Evolutionary conservation across 2,329 filamentous ascomycete genomes (phyloP), one percentile per base, ranked within the genome.

Genomic region (Emergomyces orientalis): DNA sequence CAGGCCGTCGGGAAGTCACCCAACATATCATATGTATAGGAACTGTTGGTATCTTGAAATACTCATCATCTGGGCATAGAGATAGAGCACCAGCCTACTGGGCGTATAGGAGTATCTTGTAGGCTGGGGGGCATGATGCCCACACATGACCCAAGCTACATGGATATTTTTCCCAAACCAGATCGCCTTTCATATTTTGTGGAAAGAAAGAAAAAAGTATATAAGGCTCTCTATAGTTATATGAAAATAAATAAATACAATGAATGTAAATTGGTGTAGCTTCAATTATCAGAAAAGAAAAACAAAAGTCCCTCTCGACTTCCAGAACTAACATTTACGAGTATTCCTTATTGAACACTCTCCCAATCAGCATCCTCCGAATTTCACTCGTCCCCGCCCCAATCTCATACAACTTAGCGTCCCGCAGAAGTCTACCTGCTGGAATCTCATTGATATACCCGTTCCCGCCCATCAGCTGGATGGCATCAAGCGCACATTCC

Each of bases 361-460:
- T 82, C 34, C 94, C 93, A 72, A 99, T 96, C 4, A 99, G 91
- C 86, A 97, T 95, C 67, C 92, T 83, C 67, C 94, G 82, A 59
- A 99, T 88, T 78, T 99, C 94, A 64, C 91, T 96, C 3, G 94
- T 97, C 6, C 94, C 94, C 5, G 94, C 94, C 1, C 94, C 94
- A 73, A 99, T 97, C 78, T 97, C 94, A 75, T 99, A 99, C 64
- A 99, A 75, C 73, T 88, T 88, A 3, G 86, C 86, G 76, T 88
- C 86, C 71, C 94, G 79, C 69, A 97, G 77, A 67, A 97, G 82
- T 67, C 93, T 82, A 27, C 92, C 95, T 0, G 91, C 92, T 0
- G 91, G 88, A 79, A 97, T 91, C 78, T 99, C 94, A 75, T 97
- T 96, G 69, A 96, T 86, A 72, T 97, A 97, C 3, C 93, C 93